Conservation (phyloP, 768 basidiomycete species). For the Amanita pallidorosea region DNA sequence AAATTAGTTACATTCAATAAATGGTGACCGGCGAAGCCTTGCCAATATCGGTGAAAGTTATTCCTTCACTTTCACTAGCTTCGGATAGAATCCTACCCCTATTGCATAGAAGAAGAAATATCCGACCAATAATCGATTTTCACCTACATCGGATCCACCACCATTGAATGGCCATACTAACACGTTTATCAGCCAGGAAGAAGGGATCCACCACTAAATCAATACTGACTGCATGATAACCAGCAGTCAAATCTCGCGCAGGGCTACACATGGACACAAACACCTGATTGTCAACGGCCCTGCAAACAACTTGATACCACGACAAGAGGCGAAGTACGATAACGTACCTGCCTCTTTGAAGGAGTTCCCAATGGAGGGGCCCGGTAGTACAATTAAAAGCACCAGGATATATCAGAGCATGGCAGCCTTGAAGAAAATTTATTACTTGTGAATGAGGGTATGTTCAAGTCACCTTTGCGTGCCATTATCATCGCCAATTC, state of each 20-base stretch:
- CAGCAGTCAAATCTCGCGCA: constrained; percentile 70
- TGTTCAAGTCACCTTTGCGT: constrained; percentile 46
- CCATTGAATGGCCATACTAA: constrained; percentile 85
- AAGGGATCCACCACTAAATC: not conserved
- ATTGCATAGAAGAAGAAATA: constrained; percentile 1
- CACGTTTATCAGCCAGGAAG: not conserved
- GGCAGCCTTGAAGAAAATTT: constrained; percentile 45
- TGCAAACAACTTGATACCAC: constrained; percentile 16
- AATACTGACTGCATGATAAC: constrained; percentile 64
- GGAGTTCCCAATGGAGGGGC: constrained; percentile 90
- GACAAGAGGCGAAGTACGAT: not conserved
- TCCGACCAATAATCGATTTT: constrained; percentile 2
- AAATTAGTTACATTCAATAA: not conserved
- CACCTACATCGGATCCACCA: constrained; percentile 81
- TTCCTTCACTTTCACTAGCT: constrained; percentile 68
- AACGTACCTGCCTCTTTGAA: constrained; percentile 72
- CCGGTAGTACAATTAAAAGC: constrained; percentile 97
- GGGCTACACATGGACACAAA: constrained; percentile 95
- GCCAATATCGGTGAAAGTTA: constrained; percentile 79
- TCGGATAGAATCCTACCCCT: constrained; percentile 72
- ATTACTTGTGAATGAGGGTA: not conserved
- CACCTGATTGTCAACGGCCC: constrained; percentile 96
- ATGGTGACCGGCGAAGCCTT: constrained; percentile 16
- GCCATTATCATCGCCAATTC: constrained; percentile 90
- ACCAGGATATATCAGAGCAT: constrained; percentile 83